phyloP scores from a whole-genome alignment of 164 flowering plant species.

The Kingdonia uniflora region DNA sequence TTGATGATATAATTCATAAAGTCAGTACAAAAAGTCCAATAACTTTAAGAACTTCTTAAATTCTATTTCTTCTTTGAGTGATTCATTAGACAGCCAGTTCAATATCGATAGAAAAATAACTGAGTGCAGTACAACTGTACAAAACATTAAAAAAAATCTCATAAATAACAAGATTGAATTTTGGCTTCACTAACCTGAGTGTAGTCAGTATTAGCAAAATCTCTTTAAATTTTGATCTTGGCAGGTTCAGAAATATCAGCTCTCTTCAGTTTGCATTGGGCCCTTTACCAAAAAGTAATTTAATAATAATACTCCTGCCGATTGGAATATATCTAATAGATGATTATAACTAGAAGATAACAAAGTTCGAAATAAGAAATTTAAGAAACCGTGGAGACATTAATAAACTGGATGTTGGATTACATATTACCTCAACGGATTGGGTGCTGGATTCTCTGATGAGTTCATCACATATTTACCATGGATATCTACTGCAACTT shows the following conservation, averaged over 20 bases:
- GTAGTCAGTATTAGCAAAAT: slow-evolving; percentile 33
- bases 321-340: background rate
- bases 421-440: slow-evolving; percentile 60
- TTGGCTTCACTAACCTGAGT: slow-evolving; percentile 34
- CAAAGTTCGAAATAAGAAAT: background rate
- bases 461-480: slow-evolving; percentile 62
- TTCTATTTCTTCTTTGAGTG: too few species aligned
- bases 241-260: slow-evolving; percentile 53
- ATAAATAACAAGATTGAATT: background rate
- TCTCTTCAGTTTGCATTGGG: slow-evolving; percentile 56
- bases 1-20: too few species aligned
- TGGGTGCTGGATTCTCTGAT: slow-evolving; percentile 41
- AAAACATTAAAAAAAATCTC: too few species aligned
- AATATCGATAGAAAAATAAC: too few species aligned
- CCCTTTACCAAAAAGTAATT: slow-evolving; percentile 40
- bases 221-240: slow-evolving; percentile 37
- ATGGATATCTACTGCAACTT: slow-evolving; percentile 55
- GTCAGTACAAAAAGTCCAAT: too few species aligned
- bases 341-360: background rate
- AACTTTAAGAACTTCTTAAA: too few species aligned
- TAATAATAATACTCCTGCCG: slow-evolving; percentile 59
- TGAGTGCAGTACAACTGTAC: background rate
- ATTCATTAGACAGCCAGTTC: too few species aligned
- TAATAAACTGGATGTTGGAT: too few species aligned
- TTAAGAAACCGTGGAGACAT: background rate